Conservation (phyloP, 768 basidiomycete genomes). For the Serendipita sp. region DNA sequence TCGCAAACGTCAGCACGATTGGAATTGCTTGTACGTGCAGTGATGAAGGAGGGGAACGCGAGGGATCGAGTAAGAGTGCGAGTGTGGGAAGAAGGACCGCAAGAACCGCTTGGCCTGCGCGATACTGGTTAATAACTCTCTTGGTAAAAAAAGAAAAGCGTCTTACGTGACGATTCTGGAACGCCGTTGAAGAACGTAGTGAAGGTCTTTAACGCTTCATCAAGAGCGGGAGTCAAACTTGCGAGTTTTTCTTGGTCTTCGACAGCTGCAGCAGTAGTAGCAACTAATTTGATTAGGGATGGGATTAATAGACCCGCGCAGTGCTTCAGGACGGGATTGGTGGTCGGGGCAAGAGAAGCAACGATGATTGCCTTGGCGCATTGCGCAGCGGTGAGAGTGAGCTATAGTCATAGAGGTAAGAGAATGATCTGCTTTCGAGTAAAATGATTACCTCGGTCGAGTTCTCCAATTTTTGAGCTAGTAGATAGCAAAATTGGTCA, state of each 20-base stretch:
- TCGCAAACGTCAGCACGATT: constrained; percentile 58
- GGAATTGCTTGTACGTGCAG: constrained; percentile 44
- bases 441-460: constrained; percentile 40
- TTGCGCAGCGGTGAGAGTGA: constrained; percentile 73
- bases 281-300: constrained; percentile 65
- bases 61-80: constrained; percentile 48
- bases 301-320: constrained; percentile 62
- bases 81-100: constrained; percentile 63
- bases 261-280: constrained; percentile 46
- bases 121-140: neutral
- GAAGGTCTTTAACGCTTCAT: constrained; percentile 75
- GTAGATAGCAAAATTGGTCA: constrained; percentile 72
- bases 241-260: constrained; percentile 43
- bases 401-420: constrained; percentile 26
- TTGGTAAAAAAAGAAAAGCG: neutral
- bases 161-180: constrained; percentile 48
- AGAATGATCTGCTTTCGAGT: neutral
- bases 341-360: constrained; percentile 40
- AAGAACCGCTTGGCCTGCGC: constrained; percentile 46
- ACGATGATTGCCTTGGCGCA: constrained; percentile 73
- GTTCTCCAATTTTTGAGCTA: constrained; percentile 65
- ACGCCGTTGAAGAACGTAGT: constrained; percentile 43
- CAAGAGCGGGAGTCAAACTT: constrained; percentile 42
- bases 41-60: constrained; percentile 26
- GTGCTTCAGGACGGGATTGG: constrained; percentile 50